Percentiles rank a stretch among this genome's conserved stretches.
Conservation (phyloP, 1,284 basidiomycete genomes). For the Boletus coffeatus region DNA sequence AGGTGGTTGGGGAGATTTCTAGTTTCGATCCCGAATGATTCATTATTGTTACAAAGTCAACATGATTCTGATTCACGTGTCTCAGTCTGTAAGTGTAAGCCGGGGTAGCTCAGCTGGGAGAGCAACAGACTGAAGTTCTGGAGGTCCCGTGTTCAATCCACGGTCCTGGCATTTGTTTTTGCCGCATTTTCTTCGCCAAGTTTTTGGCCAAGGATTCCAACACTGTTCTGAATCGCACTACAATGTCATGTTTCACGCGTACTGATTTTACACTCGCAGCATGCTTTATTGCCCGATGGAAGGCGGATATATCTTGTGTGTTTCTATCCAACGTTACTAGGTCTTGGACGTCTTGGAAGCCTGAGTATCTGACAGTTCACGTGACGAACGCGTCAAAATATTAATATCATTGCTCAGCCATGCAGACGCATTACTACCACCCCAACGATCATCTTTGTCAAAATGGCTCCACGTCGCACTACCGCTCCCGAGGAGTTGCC, state of each 20-base stretch:
- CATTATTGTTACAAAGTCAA: not conserved
- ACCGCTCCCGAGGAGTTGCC: slow-evolving; percentile 26
- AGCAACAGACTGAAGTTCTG: slow-evolving; percentile 68
- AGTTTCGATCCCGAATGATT: slow-evolving; percentile 21
- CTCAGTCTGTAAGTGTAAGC: not conserved
- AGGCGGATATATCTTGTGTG: not conserved
- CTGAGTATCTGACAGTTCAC: slow-evolving; percentile 16
- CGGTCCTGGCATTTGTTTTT: slow-evolving; percentile 37
- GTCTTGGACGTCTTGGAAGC: too few species aligned
- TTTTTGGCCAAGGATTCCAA: too few species aligned
- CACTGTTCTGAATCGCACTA: too few species aligned
- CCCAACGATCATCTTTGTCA: not conserved
- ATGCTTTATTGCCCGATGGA: not conserved
- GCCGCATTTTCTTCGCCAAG: not conserved
- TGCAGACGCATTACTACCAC: not conserved
- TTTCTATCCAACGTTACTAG: not conserved
- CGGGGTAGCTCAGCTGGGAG: slow-evolving; percentile 35
- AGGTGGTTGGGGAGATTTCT: slow-evolving; percentile 31
- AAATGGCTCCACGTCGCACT: slow-evolving; percentile 28
- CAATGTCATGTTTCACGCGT: too few species aligned
- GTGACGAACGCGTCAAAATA: slow-evolving; percentile 18
- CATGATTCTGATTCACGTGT: not conserved
- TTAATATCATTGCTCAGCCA: not conserved
- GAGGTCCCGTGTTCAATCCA: slow-evolving; percentile 57
- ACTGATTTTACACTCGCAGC: not conserved